Evolutionary conservation across 345 rosid genomes (phyloP).

Genomic region (Draba incana): DNA sequence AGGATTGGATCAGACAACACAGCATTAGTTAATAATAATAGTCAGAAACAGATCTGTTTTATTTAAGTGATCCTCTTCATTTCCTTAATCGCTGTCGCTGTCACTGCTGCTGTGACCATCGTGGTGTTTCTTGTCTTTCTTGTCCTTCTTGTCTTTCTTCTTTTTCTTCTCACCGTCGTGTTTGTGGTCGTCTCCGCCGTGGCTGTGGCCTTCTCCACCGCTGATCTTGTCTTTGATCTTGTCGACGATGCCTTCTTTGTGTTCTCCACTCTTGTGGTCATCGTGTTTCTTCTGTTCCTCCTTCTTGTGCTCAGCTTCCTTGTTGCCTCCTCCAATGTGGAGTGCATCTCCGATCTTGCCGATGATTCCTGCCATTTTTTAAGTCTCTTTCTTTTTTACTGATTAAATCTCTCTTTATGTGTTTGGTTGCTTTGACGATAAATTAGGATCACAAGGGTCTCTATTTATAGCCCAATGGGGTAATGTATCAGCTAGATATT

Average conservation of each 20-base stretch:
- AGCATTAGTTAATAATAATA: slow-evolving; percentile 1
- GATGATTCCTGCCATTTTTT: slow-evolving; percentile 59
- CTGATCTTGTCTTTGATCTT: slow-evolving; percentile 51
- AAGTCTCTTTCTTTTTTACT: background rate
- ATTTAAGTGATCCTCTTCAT: slow-evolving; percentile 4
- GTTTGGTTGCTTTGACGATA: slow-evolving; percentile 17
- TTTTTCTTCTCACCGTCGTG: slow-evolving; percentile 45
- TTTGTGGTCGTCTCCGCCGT: slow-evolving; percentile 28
- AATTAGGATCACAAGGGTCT: slow-evolving; percentile 26
- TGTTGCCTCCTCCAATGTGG: slow-evolving; percentile 59
- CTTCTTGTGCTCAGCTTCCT: slow-evolving; percentile 48
- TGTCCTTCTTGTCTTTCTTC: slow-evolving; percentile 54
- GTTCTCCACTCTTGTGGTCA: slow-evolving; percentile 43
- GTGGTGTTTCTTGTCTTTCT: slow-evolving; percentile 39
- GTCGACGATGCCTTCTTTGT: slow-evolving; percentile 56
- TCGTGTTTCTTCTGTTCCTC: slow-evolving; percentile 41
- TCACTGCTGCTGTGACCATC: slow-evolving; percentile 59
- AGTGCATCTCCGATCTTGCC: slow-evolving; percentile 70
- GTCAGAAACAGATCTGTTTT: slow-evolving; percentile 29
- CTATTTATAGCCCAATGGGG: slow-evolving; percentile 25
- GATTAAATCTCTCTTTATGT: slow-evolving; percentile 3
- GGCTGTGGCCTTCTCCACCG: slow-evolving; percentile 41
- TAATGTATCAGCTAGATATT: background rate
- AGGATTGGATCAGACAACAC: slow-evolving; percentile 5
- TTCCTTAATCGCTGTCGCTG: slow-evolving; percentile 56